These are phyloP conservation scores for Daldinia childiae DNA, from an alignment of 495 filamentous ascomycete genomes.

Conservation along the genomic window DNA sequence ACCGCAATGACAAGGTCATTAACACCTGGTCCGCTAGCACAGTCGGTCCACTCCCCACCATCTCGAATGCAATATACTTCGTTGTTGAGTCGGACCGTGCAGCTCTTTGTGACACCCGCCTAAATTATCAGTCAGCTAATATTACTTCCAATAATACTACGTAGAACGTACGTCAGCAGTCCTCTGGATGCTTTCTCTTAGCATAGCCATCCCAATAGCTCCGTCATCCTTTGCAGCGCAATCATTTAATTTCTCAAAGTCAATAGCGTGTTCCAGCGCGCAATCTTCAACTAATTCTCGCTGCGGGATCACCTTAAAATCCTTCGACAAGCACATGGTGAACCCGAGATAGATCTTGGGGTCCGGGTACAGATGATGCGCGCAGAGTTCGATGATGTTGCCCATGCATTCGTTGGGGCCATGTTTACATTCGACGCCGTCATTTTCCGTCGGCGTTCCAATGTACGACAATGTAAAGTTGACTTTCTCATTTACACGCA, in stretches of 20 bases:
- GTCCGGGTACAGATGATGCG: constrained; percentile 78
- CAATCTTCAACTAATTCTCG: constrained; percentile 80
- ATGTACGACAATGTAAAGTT: constrained; percentile 93
- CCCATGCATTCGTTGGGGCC: constrained; percentile 92
- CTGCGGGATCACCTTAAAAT: constrained; percentile 79
- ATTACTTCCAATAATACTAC: background rate
- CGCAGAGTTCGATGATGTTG: constrained; percentile 94
- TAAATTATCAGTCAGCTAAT: constrained; percentile 39
- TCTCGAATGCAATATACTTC: constrained; percentile 87
- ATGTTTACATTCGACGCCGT: constrained; percentile 83
- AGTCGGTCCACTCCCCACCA: constrained; percentile 81
- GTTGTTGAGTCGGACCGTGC: constrained; percentile 84
- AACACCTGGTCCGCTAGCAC: constrained; percentile 71
- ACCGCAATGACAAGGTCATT: constrained; percentile 80
- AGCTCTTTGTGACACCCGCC: constrained; percentile 82
- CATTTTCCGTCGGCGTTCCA: constrained; percentile 70
- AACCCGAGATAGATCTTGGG: constrained; percentile 91
- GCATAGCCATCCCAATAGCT: constrained; percentile 69
- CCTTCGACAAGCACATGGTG: constrained; percentile 80
- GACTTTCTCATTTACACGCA: constrained; percentile 80
- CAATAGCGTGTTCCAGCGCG: constrained; percentile 85
- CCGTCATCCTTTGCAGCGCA: constrained; percentile 73
- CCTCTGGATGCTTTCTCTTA: constrained; percentile 78
- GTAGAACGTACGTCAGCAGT: constrained; percentile 59
- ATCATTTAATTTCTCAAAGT: constrained; percentile 82